These are phyloP conservation scores for Candida maris DNA, from an alignment of 805 yeast genomes.

Conservation along the genomic window DNA sequence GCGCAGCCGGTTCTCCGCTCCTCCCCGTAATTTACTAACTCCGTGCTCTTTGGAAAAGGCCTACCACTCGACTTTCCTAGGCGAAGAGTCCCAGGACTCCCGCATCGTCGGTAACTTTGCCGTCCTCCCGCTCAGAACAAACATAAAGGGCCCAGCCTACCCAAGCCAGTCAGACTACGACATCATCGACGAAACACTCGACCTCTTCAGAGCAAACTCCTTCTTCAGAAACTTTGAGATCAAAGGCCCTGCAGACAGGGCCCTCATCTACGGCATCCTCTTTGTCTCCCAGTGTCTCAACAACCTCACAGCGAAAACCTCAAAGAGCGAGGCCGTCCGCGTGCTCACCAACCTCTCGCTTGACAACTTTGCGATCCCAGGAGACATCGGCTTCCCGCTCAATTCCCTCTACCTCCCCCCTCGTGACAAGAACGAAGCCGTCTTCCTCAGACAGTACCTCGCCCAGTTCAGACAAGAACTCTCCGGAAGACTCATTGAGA, in stretches of 20 bases:
- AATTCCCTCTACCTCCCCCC: slow-evolving; percentile 78
- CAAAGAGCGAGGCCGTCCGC: slow-evolving; percentile 58
- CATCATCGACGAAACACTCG: slow-evolving; percentile 86
- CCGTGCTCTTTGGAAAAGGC: slow-evolving; percentile 52
- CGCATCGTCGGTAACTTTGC: slow-evolving; percentile 76
- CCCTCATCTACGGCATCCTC: slow-evolving; percentile 88
- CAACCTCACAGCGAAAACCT: slow-evolving; percentile 47
- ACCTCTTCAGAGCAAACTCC: slow-evolving; percentile 91
- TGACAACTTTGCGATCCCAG: slow-evolving; percentile 88
- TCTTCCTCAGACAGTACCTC: slow-evolving; percentile 74
- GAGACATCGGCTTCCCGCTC: slow-evolving; percentile 91
- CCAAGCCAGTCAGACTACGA: slow-evolving; percentile 78
- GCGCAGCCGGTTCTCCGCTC: too few relatives aligned
- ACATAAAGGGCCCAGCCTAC: slow-evolving; percentile 87
- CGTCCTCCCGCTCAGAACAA: slow-evolving; percentile 79
- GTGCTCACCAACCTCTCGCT: slow-evolving; percentile 79
- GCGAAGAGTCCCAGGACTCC: slow-evolving; percentile 53
- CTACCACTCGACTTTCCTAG: slow-evolving; percentile 74
- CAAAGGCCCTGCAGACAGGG: slow-evolving; percentile 90
- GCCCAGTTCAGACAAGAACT: slow-evolving; percentile 95
- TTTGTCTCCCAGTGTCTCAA: slow-evolving; percentile 82
- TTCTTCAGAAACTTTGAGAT: slow-evolving; percentile 96
- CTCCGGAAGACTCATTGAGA: slow-evolving; percentile 70
- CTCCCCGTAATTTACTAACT: too few relatives aligned
- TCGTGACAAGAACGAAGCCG: slow-evolving; percentile 67